Percentiles rank a stretch among this genome's conserved stretches.
Conservation (phyloP, 2,329 filamentous ascomycete species). For the Cercospora sesami region DNA sequence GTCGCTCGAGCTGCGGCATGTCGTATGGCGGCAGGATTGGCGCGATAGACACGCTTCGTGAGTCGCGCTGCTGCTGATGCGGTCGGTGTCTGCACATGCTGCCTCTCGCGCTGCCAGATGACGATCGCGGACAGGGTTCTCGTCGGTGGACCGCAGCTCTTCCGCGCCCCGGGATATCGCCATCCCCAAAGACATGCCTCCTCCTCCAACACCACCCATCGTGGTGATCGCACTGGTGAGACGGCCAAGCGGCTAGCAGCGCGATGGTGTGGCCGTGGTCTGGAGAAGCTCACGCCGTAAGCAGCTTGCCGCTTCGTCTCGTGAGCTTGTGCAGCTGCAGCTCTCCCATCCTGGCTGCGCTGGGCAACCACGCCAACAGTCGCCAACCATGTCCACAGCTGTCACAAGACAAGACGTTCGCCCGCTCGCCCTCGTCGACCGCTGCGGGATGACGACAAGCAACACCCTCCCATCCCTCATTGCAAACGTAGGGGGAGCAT, state of each 20-base stretch:
- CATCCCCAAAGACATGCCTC: too few species aligned
- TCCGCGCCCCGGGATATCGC: neutral
- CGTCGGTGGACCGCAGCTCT: neutral
- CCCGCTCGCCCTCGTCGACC: neutral
- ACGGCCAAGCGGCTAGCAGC: neutral
- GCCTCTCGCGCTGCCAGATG: neutral
- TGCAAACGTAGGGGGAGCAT: neutral
- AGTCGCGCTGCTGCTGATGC: neutral
- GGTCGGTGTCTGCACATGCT: neutral
- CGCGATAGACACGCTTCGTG: neutral
- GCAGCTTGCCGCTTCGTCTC: neutral
- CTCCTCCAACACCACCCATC: neutral
- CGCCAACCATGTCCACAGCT: neutral
- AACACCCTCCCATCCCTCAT: neutral
- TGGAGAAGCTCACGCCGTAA: neutral
- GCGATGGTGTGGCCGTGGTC: neutral
- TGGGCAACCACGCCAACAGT: neutral
- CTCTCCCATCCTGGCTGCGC: neutral
- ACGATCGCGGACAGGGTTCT: neutral
- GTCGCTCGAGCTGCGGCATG: neutral
- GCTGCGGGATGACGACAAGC: neutral
- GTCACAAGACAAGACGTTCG: neutral
- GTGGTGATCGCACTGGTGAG: neutral
- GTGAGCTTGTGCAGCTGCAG: conserved; percentile 11
- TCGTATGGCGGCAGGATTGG: neutral